These are phyloP conservation scores for Trebouxia sp. DNA, from an alignment of 139 green algal genomes.

Conservation along the genomic window DNA sequence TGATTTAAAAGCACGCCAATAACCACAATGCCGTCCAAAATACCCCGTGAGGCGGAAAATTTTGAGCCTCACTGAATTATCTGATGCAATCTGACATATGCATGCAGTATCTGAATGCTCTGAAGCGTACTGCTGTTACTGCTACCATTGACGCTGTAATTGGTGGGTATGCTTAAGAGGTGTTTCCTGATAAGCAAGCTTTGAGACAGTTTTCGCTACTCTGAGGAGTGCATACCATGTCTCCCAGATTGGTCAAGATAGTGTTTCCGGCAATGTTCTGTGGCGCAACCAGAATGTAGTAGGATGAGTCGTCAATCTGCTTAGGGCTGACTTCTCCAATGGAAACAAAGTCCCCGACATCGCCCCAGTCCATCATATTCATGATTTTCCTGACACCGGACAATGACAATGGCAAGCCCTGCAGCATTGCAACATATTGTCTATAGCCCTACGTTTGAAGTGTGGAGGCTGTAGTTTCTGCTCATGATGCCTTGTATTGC, in stretches of 20 bases:
- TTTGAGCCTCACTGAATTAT: too few species aligned
- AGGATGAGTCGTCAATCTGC: constrained; percentile 33
- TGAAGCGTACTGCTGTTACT: too few species aligned
- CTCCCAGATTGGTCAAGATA: constrained; percentile 59
- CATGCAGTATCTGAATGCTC: too few species aligned
- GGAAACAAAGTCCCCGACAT: constrained; percentile 55
- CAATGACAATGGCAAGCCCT: constrained; percentile 73
- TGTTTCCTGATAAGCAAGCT: too few species aligned
- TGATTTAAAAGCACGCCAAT: too few species aligned
- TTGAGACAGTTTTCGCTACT: too few species aligned
- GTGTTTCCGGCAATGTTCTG: constrained; percentile 78
- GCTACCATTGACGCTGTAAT: too few species aligned
- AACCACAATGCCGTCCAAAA: too few species aligned
- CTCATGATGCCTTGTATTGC: neutral
- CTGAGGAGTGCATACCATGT: constrained; percentile 56
- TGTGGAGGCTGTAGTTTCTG: neutral
- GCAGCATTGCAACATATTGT: neutral
- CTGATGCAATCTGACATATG: too few species aligned
- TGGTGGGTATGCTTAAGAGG: too few species aligned
- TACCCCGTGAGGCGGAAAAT: too few species aligned
- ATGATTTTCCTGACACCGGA: constrained; percentile 72
- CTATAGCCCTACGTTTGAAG: too few species aligned
- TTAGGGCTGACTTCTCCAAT: constrained; percentile 55
- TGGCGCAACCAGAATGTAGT: constrained; percentile 45
- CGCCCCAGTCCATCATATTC: constrained; percentile 85